A percentile compares a stretch with the other conserved stretches of the same genome.
phyloP scores from a whole-genome alignment of 768 basidiomycete species.

The Pisolithus tinctorius region DNA sequence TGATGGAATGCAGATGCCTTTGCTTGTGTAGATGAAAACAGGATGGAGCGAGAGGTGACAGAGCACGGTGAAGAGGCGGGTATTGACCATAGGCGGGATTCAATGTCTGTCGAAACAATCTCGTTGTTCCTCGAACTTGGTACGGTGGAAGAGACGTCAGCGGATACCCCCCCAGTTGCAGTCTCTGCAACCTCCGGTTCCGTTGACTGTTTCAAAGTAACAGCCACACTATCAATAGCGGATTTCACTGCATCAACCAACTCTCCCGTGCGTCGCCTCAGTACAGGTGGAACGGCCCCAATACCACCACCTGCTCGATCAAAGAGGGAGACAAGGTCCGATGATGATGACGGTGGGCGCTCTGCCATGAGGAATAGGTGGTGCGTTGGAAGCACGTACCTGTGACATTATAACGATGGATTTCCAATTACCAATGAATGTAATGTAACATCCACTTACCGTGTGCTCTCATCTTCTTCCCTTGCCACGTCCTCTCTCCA shows the following conservation, averaged over 20 bases:
- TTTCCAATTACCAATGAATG: neutral
- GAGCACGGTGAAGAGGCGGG: neutral
- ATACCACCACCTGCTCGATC: slow-evolving; percentile 17
- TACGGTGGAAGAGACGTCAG: neutral
- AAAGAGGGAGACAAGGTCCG: slow-evolving; percentile 54
- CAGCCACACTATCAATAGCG: slow-evolving; percentile 27
- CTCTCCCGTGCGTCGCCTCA: slow-evolving; percentile 57
- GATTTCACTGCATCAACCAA: slow-evolving; percentile 55
- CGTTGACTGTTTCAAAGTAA: neutral
- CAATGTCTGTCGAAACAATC: neutral
- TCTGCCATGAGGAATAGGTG: slow-evolving; percentile 70
- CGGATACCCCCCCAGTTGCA: neutral
- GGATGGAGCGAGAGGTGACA: neutral
- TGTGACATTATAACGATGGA: slow-evolving; percentile 16
- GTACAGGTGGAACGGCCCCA: slow-evolving; percentile 49
- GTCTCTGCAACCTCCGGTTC: neutral
- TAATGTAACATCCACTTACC: slow-evolving; percentile 38
- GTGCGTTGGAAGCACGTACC: slow-evolving; percentile 74
- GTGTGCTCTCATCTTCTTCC: slow-evolving; percentile 80
- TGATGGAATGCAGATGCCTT: neutral
- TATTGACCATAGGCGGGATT: neutral
- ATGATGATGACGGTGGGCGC: slow-evolving; percentile 58
- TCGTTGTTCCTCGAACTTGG: neutral
- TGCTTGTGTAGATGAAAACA: neutral
- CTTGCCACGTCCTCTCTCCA: slow-evolving; percentile 81